These are phyloP conservation scores for Penicillium sp. DNA, from an alignment of 2,329 filamentous ascomycete species.

Conservation along the genomic window DNA sequence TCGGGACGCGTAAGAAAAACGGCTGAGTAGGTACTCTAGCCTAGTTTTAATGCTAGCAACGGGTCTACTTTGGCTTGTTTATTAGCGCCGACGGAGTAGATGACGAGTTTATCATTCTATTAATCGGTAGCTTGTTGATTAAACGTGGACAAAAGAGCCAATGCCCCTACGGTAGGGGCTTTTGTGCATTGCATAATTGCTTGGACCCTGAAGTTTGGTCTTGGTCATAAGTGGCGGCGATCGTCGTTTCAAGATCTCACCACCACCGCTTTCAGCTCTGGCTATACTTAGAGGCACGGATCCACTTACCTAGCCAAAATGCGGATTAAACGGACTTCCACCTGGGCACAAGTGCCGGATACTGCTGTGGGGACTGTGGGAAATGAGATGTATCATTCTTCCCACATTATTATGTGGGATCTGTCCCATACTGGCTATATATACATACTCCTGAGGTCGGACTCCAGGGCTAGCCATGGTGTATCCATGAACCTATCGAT, in stretches of 20 bases:
- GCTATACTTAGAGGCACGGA: conserved; percentile 11
- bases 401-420: background rate
- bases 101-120: too few relatives aligned
- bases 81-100: too few relatives aligned
- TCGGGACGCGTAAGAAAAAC: conserved; percentile 26
- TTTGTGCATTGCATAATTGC: background rate
- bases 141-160: background rate
- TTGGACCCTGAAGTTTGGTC: conserved; percentile 9
- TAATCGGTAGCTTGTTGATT: background rate
- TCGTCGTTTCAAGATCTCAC: conserved; percentile 20
- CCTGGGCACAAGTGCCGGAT: too few relatives aligned
- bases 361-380: background rate
- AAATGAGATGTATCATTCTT: background rate
- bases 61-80: background rate
- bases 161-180: background rate
- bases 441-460: background rate
- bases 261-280: conserved; percentile 14
- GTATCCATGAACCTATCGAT: background rate
- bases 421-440: background rate
- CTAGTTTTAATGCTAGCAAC: background rate
- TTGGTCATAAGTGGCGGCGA: conserved; percentile 6
- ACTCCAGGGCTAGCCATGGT: background rate
- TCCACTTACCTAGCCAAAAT: background rate
- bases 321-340: too few relatives aligned
- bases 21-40: conserved; percentile 4